phyloP scores from a whole-genome alignment of 768 basidiomycete genomes.

The Solioccasus polychromus region DNA sequence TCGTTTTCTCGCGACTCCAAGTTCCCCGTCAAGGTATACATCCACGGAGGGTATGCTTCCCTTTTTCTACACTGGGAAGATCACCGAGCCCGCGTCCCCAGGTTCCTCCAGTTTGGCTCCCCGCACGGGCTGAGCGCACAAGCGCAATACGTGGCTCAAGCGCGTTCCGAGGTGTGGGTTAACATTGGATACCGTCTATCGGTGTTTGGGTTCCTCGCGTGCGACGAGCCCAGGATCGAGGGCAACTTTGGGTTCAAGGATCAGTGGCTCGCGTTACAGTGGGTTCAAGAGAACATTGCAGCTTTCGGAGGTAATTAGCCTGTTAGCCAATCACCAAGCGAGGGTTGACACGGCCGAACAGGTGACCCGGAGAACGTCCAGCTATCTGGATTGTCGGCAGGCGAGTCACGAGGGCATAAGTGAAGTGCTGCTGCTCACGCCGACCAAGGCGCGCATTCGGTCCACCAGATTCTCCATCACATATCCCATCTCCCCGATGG shows the following conservation, averaged over 20 bases:
- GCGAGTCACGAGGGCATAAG: too few species aligned
- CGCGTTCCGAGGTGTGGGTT: slow-evolving; percentile 66
- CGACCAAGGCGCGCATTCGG: slow-evolving; percentile 72
- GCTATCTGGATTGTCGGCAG: slow-evolving; percentile 67
- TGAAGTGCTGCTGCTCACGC: too few species aligned
- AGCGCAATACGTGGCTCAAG: slow-evolving; percentile 62
- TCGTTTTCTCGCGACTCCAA: slow-evolving; percentile 35
- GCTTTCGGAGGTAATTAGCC: slow-evolving; percentile 56
- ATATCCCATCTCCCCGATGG: slow-evolving; percentile 59
- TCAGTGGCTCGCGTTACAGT: slow-evolving; percentile 70
- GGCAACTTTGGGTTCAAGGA: slow-evolving; percentile 86
- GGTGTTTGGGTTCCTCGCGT: slow-evolving; percentile 70
- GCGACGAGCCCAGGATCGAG: slow-evolving; percentile 52
- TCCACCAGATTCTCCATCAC: slow-evolving; percentile 70
- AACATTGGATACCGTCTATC: slow-evolving; percentile 75
- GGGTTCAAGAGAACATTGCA: slow-evolving; percentile 65
- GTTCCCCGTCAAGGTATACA: slow-evolving; percentile 70
- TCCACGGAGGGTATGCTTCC: slow-evolving; percentile 76
- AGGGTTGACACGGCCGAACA: slow-evolving; percentile 19
- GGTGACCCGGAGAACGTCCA: slow-evolving; percentile 61
- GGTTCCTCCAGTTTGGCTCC: slow-evolving; percentile 78
- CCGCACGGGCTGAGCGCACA: slow-evolving; percentile 60
- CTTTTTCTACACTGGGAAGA: too few species aligned
- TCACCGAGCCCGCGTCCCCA: slow-evolving; percentile 27
- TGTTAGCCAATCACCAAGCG: background rate